Evolutionary conservation across 192 early-diverging fungal genomes (phyloP).

Genomic region (Haplosporangium gracile): DNA sequence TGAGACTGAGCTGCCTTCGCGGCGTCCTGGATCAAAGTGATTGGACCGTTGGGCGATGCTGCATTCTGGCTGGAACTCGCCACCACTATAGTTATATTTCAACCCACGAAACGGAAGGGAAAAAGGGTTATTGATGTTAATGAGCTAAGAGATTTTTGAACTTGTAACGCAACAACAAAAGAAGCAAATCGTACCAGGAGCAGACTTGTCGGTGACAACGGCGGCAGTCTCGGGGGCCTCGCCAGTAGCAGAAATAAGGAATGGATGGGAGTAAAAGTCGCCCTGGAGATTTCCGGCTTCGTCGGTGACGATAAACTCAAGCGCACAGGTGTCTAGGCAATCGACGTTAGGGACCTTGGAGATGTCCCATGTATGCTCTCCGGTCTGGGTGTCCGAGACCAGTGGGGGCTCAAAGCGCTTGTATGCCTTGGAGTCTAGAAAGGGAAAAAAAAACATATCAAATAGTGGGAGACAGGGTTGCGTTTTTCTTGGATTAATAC

Average conservation of each 20-base stretch:
- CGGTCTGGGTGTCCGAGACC: neutral
- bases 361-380: conserved; percentile 10
- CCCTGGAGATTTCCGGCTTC: neutral
- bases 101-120: neutral
- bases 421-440: conserved; percentile 20
- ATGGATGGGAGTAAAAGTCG: conserved; percentile 34
- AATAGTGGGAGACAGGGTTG: too few relatives aligned
- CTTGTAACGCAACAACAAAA: neutral
- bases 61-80: conserved; percentile 3
- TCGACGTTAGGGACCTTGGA: conserved; percentile 14
- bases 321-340: conserved; percentile 19
- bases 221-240: neutral
- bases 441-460: too few relatives aligned
- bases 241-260: conserved; percentile 19
- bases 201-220: conserved; percentile 2
- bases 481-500: too few relatives aligned
- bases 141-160: neutral
- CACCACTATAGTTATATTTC: neutral
- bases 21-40: conserved; percentile 24
- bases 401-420: conserved; percentile 5
- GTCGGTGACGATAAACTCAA: conserved; percentile 10
- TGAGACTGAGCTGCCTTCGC: conserved; percentile 26
- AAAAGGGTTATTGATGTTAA: too few relatives aligned
- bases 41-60: conserved; percentile 23
- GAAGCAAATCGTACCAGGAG: neutral